Evolutionary conservation across 164 flowering plant genomes (phyloP).

Genomic region (Protea cynaroides): DNA sequence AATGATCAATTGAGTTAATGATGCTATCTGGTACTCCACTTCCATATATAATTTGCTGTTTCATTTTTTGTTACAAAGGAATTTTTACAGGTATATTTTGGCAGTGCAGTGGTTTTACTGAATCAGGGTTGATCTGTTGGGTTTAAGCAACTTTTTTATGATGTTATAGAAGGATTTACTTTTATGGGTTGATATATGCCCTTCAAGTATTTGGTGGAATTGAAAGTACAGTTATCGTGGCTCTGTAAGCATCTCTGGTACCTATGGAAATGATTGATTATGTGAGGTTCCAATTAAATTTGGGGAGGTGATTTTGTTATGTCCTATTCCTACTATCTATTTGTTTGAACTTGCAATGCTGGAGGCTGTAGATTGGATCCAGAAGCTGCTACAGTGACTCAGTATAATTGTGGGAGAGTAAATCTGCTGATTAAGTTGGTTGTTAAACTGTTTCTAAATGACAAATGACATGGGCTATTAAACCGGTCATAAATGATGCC

Average conservation of each 20-base stretch:
- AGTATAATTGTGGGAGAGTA: neutral
- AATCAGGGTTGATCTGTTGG: neutral
- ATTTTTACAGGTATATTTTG: neutral
- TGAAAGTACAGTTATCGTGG: neutral
- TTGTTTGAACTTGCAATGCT: neutral
- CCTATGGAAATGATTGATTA: neutral
- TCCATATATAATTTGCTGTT: neutral
- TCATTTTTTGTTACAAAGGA: neutral
- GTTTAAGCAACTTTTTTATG: neutral
- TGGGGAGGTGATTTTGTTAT: neutral
- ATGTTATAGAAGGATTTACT: neutral
- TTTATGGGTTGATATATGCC: neutral
- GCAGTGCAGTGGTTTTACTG: neutral
- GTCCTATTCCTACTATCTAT: neutral
- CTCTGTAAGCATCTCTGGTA: neutral
- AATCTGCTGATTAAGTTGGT: neutral
- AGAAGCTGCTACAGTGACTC: neutral
- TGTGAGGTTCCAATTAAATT: neutral
- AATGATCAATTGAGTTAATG: conserved; percentile 5
- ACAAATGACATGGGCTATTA: neutral
- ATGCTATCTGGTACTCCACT: too few relatives aligned
- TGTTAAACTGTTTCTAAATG: neutral
- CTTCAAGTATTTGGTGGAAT: neutral
- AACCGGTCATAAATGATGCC: neutral
- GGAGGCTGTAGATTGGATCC: neutral